Percentiles rank a stretch among this genome's conserved stretches.
These are phyloP conservation scores for Hura crepitans DNA, from an alignment of 441 rosid genomes.

Conservation along the genomic window DNA sequence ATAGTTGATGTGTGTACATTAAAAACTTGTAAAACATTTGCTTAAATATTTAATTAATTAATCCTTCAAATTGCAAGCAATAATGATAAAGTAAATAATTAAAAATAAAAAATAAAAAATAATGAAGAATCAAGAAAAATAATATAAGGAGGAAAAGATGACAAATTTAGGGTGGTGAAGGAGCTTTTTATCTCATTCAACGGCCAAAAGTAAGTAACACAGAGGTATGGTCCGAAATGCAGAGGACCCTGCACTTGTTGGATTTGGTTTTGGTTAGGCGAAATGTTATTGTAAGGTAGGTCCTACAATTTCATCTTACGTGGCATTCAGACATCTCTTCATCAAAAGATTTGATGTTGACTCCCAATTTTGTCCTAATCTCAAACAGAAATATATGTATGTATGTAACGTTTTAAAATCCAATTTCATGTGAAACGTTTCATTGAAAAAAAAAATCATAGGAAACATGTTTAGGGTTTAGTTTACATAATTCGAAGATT, in stretches of 20 bases:
- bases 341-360: slow-evolving; percentile 20
- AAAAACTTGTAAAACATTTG: too few relatives aligned
- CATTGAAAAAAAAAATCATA: too few relatives aligned
- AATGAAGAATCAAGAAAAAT: neutral
- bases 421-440: too few relatives aligned
- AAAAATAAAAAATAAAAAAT: too few relatives aligned
- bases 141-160: neutral
- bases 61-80: too few relatives aligned
- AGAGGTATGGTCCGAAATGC: too few relatives aligned
- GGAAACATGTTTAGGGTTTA: too few relatives aligned
- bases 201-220: slow-evolving; percentile 13
- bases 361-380: slow-evolving; percentile 17
- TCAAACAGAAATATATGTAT: neutral
- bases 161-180: neutral
- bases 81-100: too few relatives aligned
- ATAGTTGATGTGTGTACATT: too few relatives aligned
- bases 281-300: neutral
- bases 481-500: too few relatives aligned
- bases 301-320: slow-evolving; percentile 1
- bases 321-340: slow-evolving; percentile 25
- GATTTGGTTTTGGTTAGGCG: slow-evolving; percentile 10
- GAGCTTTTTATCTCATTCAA: slow-evolving; percentile 4
- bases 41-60: too few relatives aligned
- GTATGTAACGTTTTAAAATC: neutral
- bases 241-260: too few relatives aligned